A percentile compares a stretch with the other conserved stretches of the same genome.
Conservation (phyloP, 176 grass and related monocot genomes). For the Cocos nucifera region DNA sequence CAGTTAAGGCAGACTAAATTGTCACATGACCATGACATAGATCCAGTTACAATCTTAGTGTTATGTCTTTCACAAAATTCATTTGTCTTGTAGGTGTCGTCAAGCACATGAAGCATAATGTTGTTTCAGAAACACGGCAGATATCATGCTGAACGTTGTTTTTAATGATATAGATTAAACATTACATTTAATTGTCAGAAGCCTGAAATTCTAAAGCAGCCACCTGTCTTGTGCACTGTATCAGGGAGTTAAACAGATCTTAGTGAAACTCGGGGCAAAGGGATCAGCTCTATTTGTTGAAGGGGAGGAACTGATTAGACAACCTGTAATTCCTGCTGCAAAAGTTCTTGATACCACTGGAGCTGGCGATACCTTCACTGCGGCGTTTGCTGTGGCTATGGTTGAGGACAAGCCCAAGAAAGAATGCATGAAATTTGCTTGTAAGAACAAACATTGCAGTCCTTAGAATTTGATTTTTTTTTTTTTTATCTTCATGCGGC, state of each 20-base stretch:
- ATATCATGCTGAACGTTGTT: no score
- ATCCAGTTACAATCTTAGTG: no score
- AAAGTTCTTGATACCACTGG: constrained; percentile 82
- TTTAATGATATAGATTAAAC: no score
- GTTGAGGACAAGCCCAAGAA: constrained; percentile 72
- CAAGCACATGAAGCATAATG: no score
- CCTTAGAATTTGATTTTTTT: constrained; percentile 1
- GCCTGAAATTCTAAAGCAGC: no score
- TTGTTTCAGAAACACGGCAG: no score
- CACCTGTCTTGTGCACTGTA: constrained; percentile 2
- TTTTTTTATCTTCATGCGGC: neutral
- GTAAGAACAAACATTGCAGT: constrained; percentile 25
- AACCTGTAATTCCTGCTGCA: constrained; percentile 54
- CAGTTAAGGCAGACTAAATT: no score
- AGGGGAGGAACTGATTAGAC: constrained; percentile 62
- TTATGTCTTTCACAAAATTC: no score
- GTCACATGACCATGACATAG: no score
- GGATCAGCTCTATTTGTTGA: constrained; percentile 88
- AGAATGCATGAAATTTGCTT: constrained; percentile 87
- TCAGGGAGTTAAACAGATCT: constrained; percentile 69
- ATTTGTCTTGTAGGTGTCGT: no score
- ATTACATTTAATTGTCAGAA: no score
- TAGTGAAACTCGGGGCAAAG: constrained; percentile 86
- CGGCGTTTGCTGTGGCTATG: constrained; percentile 86
- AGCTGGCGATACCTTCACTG: constrained; percentile 92